A percentile compares a stretch with the other conserved stretches of the same genome.
phyloP scores from a whole-genome alignment of 2,329 filamentous ascomycete genomes.

The Moelleriella libera region DNA sequence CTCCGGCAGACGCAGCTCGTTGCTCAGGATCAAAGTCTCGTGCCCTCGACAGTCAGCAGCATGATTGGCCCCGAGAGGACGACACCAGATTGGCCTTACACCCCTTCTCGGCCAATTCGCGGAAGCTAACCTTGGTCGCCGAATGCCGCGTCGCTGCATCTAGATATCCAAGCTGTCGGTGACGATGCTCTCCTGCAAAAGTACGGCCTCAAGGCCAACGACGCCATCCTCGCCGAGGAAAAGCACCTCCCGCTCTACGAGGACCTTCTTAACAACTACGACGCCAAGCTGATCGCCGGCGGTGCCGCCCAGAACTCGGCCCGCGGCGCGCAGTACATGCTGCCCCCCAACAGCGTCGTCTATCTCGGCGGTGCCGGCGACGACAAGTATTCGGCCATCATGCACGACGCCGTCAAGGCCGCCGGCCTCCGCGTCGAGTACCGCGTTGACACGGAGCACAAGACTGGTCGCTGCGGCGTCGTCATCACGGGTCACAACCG shows the following conservation, averaged over 20 bases:
- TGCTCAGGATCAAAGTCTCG: no score
- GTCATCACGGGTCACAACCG: slow-evolving; percentile 96
- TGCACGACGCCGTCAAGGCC: slow-evolving; percentile 72
- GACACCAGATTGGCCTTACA: not conserved
- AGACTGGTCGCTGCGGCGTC: slow-evolving; percentile 89
- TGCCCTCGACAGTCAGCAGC: no score
- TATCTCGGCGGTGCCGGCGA: slow-evolving; percentile 90
- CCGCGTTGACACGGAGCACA: slow-evolving; percentile 69
- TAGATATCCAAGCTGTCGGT: slow-evolving; percentile 83
- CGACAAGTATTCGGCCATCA: slow-evolving; percentile 87
- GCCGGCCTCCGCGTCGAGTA: slow-evolving; percentile 91
- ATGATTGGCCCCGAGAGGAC: no score
- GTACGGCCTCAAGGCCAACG: slow-evolving; percentile 89
- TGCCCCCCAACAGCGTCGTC: slow-evolving; percentile 76
- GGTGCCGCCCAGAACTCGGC: slow-evolving; percentile 97
- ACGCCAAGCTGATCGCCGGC: slow-evolving; percentile 88
- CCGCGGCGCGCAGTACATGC: slow-evolving; percentile 90
- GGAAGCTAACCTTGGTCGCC: not conserved
- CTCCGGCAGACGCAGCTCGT: no score
- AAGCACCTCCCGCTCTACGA: slow-evolving; percentile 86
- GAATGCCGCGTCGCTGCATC: no score
- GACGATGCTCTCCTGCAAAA: slow-evolving; percentile 77
- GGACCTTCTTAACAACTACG: slow-evolving; percentile 81
- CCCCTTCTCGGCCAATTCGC: not conserved
- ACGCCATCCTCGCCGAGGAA: slow-evolving; percentile 90